Conservation (phyloP, 352 stramenopile species). For the Pythium guiyangense region DNA sequence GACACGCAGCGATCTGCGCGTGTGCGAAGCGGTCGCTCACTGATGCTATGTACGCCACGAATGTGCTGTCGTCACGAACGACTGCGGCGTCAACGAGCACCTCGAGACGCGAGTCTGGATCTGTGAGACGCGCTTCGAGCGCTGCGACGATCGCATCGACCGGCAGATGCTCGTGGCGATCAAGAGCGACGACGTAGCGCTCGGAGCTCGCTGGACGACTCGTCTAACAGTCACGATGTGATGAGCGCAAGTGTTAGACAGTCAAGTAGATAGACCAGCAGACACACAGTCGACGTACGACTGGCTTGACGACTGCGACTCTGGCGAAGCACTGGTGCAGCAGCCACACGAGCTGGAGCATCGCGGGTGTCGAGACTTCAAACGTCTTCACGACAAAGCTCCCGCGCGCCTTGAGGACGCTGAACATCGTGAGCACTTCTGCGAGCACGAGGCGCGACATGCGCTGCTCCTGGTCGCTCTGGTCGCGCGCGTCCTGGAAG, state of each 20-base stretch:
- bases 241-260: conserved; percentile 8
- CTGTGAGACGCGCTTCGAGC: conserved; percentile 22
- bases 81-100: conserved; percentile 18
- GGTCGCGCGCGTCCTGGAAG: conserved; percentile 61
- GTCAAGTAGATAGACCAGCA: too few relatives aligned
- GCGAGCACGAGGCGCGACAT: conserved; percentile 62
- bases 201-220: conserved; percentile 79
- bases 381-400: conserved; percentile 84
- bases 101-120: neutral
- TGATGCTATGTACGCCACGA: conserved; percentile 36
- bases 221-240: conserved; percentile 30
- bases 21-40: conserved; percentile 26
- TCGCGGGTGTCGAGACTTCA: conserved; percentile 51
- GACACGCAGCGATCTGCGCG: conserved; percentile 35
- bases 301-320: conserved; percentile 66
- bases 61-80: conserved; percentile 21
- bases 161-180: conserved; percentile 16
- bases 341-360: conserved; percentile 62
- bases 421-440: conserved; percentile 57
- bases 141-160: conserved; percentile 16
- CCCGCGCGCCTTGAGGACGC: conserved; percentile 33
- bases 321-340: conserved; percentile 56
- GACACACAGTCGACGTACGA: conserved; percentile 38
- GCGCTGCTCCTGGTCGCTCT: conserved; percentile 56
- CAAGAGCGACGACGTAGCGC: conserved; percentile 53